These are phyloP conservation scores for Candida ficus DNA, from an alignment of 805 yeast species.

Conservation along the genomic window DNA sequence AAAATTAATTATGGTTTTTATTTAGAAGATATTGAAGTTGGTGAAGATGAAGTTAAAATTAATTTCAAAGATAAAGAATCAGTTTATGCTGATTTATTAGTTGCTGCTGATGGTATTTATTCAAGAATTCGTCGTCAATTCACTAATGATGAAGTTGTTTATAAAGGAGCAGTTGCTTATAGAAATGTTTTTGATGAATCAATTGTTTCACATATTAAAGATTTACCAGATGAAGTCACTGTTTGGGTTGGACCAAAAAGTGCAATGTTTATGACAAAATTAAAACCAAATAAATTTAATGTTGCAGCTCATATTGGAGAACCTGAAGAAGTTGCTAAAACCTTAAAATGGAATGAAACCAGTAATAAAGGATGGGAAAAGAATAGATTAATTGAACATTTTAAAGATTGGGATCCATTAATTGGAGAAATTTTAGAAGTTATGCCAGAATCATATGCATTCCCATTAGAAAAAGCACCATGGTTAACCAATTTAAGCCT, in stretches of 20 bases:
- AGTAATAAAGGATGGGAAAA: conserved; percentile 11
- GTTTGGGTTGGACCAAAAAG: conserved; percentile 11
- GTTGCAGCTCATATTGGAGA: conserved; percentile 15
- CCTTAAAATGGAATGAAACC: conserved; percentile 12
- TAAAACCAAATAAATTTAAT: conserved; percentile 11
- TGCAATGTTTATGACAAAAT: conserved; percentile 12
- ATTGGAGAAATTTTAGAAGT: conserved; percentile 9
- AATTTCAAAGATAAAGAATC: conserved; percentile 8
- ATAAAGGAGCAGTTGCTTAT: conserved; percentile 15
- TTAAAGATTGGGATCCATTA: conserved; percentile 16
- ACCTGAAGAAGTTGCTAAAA: conserved; percentile 7
- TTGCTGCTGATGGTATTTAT: conserved; percentile 16
- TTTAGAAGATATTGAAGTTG: conserved; percentile 2
- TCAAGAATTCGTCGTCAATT: conserved; percentile 15
- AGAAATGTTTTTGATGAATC: conserved; percentile 13
- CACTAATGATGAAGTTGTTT: conserved; percentile 10
- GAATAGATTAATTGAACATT: conserved; percentile 10
- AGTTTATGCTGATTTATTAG: conserved; percentile 8
- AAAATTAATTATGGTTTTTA: conserved; percentile 3
- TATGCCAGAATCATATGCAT: conserved; percentile 14
- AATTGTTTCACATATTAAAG: conserved; percentile 5
- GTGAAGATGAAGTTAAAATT: conserved; percentile 4
- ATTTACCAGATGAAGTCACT: conserved; percentile 11
- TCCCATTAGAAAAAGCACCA: conserved; percentile 15
- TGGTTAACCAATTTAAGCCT: conserved; percentile 10